Evolutionary conservation across 495 filamentous ascomycete species (phyloP), one percentile per base, ranked within the genome.

Genomic region (Xylaria grammica): DNA sequence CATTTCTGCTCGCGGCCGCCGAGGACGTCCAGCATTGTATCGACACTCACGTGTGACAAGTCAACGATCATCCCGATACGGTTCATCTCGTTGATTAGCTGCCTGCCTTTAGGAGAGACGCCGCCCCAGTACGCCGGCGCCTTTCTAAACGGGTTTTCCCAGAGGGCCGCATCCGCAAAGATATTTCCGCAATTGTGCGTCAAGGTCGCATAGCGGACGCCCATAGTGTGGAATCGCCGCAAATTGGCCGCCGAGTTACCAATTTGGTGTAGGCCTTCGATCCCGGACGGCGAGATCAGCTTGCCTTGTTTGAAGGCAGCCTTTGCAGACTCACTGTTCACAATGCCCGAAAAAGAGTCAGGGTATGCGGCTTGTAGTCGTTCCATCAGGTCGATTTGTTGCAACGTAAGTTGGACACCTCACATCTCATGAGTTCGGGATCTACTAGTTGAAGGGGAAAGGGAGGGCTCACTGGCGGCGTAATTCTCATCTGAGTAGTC

Each of bases 201-300:
- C 13, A 99, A 77, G 0, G 94, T 97, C 7, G 90, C 89, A 67
- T 97, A 97, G 45, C 91, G 88, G 8, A 96, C 94, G n/a, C 94
- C 95, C 13, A 95, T 80, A 3, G 81, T 79, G 72, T 94, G 78
- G 73, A 87, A 96, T 8, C 84, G 81, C 3, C 95, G 88, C 20
- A 97, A 81, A 55, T 88, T 91, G 20, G 92, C 84, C 10, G 90
- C 75, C 0, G 89, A 91, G 80, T 97, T 97, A 42, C 92, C 94
- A 62, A 99, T 96, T 67, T 97, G 94, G 73, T 99, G 95, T 1
- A 99, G 85, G 4, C 95, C 95, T 77, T 99, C 95, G 27, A 97
- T 91, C 15, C 88, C 91, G 15, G 94, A 75, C 8, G 93, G 92
- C 3, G 85, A 86, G 63, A 87, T 81, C 5, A 88, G 69, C 60